These are phyloP conservation scores for Trichosporon asahii DNA, from an alignment of 1,284 basidiomycete genomes.

Conservation along the genomic window DNA sequence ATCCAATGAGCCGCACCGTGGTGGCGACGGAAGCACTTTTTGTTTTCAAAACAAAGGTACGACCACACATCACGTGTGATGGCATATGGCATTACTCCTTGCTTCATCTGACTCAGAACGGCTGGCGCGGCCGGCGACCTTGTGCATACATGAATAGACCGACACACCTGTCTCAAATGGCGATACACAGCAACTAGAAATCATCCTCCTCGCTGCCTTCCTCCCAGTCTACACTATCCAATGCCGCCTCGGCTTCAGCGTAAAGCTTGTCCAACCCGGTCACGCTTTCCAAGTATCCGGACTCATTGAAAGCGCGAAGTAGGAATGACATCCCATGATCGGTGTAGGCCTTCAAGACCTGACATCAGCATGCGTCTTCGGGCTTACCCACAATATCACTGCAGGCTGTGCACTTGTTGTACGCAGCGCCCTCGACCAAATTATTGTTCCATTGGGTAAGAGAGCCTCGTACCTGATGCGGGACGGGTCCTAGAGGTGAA, in stretches of 20 bases:
- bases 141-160: too few species aligned
- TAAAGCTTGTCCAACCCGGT: conserved; percentile 84
- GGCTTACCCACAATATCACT: conserved; percentile 67
- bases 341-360: conserved; percentile 70
- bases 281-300: conserved; percentile 71
- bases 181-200: too few species aligned
- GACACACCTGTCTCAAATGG: too few species aligned
- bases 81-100: too few species aligned
- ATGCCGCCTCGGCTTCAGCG: conserved; percentile 58
- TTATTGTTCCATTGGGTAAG: conserved; percentile 80
- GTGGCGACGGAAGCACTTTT: neutral
- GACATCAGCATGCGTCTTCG: neutral
- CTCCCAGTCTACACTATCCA: conserved; percentile 28
- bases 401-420: conserved; percentile 86
- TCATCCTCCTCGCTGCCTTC: conserved; percentile 18
- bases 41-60: neutral
- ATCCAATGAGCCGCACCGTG: neutral
- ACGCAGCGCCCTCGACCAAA: conserved; percentile 79
- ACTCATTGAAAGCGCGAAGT: conserved; percentile 76
- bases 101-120: too few species aligned
- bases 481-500: conserved; percentile 77
- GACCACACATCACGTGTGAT: too few species aligned
- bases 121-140: too few species aligned
- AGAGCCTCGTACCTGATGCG: conserved; percentile 90
- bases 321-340: conserved; percentile 73